A percentile compares a stretch with the other conserved stretches of the same genome.
phyloP scores from a whole-genome alignment of 2,329 filamentous ascomycete species.

The Trichoderma simmonsii region DNA sequence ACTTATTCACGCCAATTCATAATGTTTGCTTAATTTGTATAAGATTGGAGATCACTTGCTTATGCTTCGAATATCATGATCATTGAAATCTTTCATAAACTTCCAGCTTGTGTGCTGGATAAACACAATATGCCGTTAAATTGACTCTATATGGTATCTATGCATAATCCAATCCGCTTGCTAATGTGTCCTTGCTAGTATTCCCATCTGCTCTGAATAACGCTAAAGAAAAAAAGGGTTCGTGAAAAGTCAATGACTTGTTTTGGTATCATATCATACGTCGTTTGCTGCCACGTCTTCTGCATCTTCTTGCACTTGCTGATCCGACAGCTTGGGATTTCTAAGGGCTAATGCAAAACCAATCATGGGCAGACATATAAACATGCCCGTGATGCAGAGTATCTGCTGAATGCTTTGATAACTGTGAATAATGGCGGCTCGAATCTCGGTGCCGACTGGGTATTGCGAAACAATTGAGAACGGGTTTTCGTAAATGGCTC shows the following conservation, averaged over 20 bases:
- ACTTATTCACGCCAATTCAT: neutral
- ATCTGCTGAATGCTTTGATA: conserved; percentile 45
- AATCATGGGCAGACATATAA: conserved; percentile 46
- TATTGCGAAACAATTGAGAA: conserved; percentile 34
- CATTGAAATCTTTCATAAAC: neutral
- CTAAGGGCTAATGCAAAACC: conserved; percentile 41
- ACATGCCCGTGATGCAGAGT: conserved; percentile 45
- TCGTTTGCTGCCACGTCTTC: neutral
- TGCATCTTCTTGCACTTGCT: conserved; percentile 26
- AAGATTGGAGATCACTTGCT: neutral
- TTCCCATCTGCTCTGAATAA: neutral
- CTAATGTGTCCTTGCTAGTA: neutral
- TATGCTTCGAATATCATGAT: neutral
- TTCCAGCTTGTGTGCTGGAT: neutral
- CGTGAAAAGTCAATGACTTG: neutral
- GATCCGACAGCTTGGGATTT: conserved; percentile 44
- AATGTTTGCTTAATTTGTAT: neutral
- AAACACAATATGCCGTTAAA: neutral
- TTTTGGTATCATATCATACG: conserved; percentile 7
- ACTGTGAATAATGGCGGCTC: conserved; percentile 42
- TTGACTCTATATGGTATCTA: conserved; percentile 15
- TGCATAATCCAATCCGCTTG: neutral
- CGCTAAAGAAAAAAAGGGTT: neutral
- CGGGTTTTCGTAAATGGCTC: conserved; percentile 37
- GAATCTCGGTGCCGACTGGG: conserved; percentile 43